Percentiles rank a stretch among this genome's conserved stretches.
Evolutionary conservation across 1,284 basidiomycete genomes (phyloP).

Genomic region (Anthracocystis walkeri): DNA sequence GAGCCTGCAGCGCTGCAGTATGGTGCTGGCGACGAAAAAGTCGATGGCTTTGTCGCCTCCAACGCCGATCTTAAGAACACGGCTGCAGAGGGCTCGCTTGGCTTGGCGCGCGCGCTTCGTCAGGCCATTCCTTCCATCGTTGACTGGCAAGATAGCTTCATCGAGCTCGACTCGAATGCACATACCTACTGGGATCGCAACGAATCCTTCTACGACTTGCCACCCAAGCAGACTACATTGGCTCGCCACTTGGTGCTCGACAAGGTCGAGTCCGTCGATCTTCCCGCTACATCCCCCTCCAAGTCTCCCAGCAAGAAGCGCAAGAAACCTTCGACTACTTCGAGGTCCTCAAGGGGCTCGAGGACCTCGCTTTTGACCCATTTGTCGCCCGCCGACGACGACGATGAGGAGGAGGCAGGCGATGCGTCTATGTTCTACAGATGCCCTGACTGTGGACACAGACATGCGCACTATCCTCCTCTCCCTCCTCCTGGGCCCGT

Average conservation of each 20-base stretch:
- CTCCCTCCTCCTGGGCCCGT: neutral
- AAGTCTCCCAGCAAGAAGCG: conserved; percentile 33
- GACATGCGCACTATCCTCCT: neutral
- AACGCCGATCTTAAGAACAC: conserved; percentile 34
- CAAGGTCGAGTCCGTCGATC: conserved; percentile 28
- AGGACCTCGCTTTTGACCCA: conserved; percentile 1
- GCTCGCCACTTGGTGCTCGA: conserved; percentile 37
- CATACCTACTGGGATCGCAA: conserved; percentile 48
- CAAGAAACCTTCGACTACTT: conserved; percentile 16
- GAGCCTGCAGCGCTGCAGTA: conserved; percentile 44
- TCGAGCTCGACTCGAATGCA: conserved; percentile 27
- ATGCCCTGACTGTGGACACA: neutral
- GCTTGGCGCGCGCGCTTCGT: conserved; percentile 30
- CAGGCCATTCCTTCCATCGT: conserved; percentile 35
- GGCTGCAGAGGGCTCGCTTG: conserved; percentile 22
- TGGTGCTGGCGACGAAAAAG: conserved; percentile 22
- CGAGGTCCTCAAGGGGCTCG: conserved; percentile 4
- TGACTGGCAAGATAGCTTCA: conserved; percentile 38
- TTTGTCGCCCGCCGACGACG: conserved; percentile 2
- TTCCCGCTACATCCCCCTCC: conserved; percentile 14
- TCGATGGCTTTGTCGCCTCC: conserved; percentile 45
- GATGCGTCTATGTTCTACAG: neutral
- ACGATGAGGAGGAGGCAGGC: neutral
- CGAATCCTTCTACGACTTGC: conserved; percentile 40
- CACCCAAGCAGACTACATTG: conserved; percentile 36